Percentiles rank a stretch among this genome's conserved stretches.
Conservation (phyloP, 2,329 filamentous ascomycete species). For the Xylaria arbuscula region DNA sequence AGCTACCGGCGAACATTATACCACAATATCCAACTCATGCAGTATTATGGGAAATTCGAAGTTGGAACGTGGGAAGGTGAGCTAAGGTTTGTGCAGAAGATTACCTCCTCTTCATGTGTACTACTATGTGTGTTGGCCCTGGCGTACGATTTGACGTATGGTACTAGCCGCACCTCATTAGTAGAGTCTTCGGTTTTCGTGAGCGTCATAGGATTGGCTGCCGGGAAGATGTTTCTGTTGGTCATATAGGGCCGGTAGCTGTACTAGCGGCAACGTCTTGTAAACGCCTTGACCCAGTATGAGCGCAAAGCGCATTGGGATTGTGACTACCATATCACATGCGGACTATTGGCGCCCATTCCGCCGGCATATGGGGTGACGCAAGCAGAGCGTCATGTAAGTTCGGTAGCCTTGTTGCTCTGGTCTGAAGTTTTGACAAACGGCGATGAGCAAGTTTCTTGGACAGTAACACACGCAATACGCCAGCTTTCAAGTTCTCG, state of each 20-base stretch:
- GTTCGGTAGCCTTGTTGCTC: constrained; percentile 20
- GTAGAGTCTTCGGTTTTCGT: constrained; percentile 16
- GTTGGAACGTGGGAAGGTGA: constrained; percentile 2
- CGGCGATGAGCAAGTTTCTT: constrained; percentile 23
- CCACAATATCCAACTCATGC: constrained; percentile 39
- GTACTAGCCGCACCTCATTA: constrained; percentile 21
- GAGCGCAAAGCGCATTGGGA: constrained; percentile 2
- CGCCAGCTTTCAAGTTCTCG: constrained; percentile 20
- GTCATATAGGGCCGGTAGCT: constrained; percentile 21
- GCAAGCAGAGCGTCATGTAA: constrained; percentile 25
- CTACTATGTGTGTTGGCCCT: background rate
- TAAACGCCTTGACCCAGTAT: background rate
- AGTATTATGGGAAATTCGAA: constrained; percentile 40
- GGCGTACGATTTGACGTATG: constrained; percentile 18
- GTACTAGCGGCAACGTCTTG: constrained; percentile 10
- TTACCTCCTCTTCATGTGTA: background rate
- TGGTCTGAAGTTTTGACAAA: constrained; percentile 22
- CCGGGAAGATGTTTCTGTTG: constrained; percentile 36
- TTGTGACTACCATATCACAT: constrained; percentile 17
- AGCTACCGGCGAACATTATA: constrained; percentile 44
- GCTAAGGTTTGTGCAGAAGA: constrained; percentile 23
- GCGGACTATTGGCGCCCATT: constrained; percentile 13
- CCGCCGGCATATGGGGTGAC: constrained; percentile 22
- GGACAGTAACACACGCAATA: constrained; percentile 16
- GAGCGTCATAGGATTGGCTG: constrained; percentile 32